Conservation (phyloP, 306 rosid species). For the Prunus fruticosa region DNA sequence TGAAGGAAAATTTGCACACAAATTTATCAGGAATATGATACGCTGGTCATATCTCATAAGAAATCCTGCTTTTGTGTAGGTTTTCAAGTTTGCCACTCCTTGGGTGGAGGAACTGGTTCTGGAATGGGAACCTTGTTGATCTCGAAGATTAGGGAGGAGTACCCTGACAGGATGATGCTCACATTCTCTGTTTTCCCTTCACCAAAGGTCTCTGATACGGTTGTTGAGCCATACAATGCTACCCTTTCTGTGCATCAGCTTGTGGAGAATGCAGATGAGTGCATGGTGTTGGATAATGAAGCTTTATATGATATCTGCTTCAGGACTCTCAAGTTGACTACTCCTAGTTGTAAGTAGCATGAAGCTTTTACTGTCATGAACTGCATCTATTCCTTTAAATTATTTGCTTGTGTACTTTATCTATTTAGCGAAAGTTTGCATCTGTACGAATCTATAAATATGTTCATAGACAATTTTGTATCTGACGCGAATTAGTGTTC, state of each 20-base stretch:
- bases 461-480: no score
- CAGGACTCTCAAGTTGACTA: constrained; percentile 16
- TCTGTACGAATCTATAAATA: no score
- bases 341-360: constrained; percentile 21
- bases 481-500: no score
- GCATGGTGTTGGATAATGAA: constrained; percentile 23
- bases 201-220: background rate
- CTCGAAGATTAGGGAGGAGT: constrained; percentile 8
- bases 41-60: background rate
- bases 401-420: no score
- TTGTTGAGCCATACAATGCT: constrained; percentile 31
- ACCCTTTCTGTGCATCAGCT: constrained; percentile 33
- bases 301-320: constrained; percentile 11
- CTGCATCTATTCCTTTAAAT: no score
- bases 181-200: no score
- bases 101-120: constrained; percentile 31
- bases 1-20: no score
- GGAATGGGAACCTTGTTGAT: constrained; percentile 28
- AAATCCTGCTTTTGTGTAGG: constrained; percentile 3
- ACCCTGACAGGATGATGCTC: no score
- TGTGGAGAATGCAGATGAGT: constrained; percentile 29
- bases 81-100: constrained; percentile 25
- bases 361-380: background rate
- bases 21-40: background rate
- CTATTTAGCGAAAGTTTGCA: no score